These are phyloP conservation scores for Trifolium dubium DNA, from an alignment of 306 rosid species.

Conservation along the genomic window DNA sequence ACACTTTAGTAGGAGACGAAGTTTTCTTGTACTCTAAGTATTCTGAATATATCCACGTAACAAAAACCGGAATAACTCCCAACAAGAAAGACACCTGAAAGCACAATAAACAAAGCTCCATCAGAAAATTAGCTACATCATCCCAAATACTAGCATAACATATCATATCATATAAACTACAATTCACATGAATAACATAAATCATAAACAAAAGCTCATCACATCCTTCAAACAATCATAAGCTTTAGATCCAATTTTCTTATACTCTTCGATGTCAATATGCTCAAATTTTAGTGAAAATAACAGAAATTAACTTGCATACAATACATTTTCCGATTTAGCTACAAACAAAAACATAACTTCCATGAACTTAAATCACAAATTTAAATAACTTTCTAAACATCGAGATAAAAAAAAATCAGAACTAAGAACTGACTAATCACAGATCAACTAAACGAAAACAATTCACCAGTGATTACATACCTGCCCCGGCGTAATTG, in stretches of 20 bases:
- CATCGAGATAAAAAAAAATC: conserved; percentile 37
- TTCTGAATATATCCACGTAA: conserved; percentile 94
- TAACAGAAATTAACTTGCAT: neutral
- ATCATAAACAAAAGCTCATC: conserved; percentile 27
- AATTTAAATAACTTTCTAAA: neutral
- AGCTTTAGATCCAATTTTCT: conserved; percentile 2
- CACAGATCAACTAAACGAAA: conserved; percentile 20
- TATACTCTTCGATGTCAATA: neutral
- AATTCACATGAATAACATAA: neutral
- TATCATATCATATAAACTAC: neutral
- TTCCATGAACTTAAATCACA: conserved; percentile 10
- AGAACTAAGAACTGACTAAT: neutral
- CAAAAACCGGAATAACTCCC: conserved; percentile 85
- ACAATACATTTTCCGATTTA: conserved; percentile 21
- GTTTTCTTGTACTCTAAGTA: conserved; percentile 80
- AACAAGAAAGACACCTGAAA: conserved; percentile 87
- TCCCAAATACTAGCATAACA: conserved; percentile 19
- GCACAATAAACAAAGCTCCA: conserved; percentile 46
- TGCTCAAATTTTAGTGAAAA: conserved; percentile 14
- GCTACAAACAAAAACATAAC: conserved; percentile 2
- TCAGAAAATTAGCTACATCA: conserved; percentile 18
- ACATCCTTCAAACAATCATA: neutral
- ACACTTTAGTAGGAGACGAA: conserved; percentile 77
- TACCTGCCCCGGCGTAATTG: conserved; percentile 86
- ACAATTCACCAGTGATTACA: too few species aligned